These are phyloP conservation scores for Camellia japonica DNA, from an alignment of 148 eudicot species.

Conservation along the genomic window DNA sequence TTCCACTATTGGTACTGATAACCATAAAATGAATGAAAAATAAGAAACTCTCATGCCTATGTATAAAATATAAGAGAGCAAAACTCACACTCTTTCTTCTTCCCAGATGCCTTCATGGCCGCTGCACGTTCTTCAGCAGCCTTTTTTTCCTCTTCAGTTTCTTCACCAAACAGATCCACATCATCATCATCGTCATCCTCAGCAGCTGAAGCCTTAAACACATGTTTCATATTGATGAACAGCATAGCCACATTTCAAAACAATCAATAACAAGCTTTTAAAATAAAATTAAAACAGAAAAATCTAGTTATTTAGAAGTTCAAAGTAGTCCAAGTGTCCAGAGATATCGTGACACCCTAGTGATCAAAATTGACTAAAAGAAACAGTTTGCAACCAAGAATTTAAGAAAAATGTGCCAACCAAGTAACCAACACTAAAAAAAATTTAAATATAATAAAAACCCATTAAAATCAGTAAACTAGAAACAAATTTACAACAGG, in stretches of 20 bases:
- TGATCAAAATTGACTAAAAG: background rate
- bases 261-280: too few species aligned
- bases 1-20: background rate
- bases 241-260: background rate
- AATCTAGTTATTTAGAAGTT: background rate
- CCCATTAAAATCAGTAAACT: background rate
- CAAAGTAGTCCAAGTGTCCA: background rate
- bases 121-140: slow-evolving; percentile 91
- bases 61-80: background rate
- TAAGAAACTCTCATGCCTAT: background rate
- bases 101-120: slow-evolving; percentile 54
- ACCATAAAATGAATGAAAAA: background rate
- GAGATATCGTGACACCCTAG: background rate
- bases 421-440: too few species aligned
- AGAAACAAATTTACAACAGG: background rate
- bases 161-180: slow-evolving; percentile 93
- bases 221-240: background rate
- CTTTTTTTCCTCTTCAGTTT: slow-evolving; percentile 95
- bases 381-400: background rate
- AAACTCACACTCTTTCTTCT: slow-evolving; percentile 85
- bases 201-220: slow-evolving; percentile 65
- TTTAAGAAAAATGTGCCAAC: background rate
- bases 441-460: background rate
- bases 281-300: background rate
- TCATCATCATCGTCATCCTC: slow-evolving; percentile 82